Evolutionary conservation across 495 filamentous ascomycete species (phyloP).

Genomic region (Penicillium angulare): DNA sequence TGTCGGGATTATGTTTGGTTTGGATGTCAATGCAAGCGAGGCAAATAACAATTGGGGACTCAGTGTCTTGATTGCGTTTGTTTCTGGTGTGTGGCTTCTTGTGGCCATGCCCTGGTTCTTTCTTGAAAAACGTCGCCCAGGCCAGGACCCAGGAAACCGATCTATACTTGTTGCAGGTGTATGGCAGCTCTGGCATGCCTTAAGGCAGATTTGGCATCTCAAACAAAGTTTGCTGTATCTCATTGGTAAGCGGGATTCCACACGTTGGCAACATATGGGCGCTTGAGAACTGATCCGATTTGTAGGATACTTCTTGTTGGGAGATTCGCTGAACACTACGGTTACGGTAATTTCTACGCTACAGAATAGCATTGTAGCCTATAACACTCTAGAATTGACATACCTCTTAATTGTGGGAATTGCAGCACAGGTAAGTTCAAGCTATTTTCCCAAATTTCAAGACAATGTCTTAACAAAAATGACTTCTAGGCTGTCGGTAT

Average conservation of each 20-base stretch:
- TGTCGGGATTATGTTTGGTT: slow-evolving; percentile 60
- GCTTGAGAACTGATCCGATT: not conserved
- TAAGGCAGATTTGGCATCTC: slow-evolving; percentile 58
- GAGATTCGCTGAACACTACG: slow-evolving; percentile 64
- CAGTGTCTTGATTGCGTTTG: slow-evolving; percentile 63
- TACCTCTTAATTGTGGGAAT: slow-evolving; percentile 65
- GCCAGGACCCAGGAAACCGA: slow-evolving; percentile 47
- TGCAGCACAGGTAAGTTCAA: slow-evolving; percentile 47
- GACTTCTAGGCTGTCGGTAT: slow-evolving; percentile 52
- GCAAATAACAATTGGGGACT: slow-evolving; percentile 65
- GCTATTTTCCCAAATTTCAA: too few species aligned
- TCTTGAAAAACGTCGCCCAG: slow-evolving; percentile 60
- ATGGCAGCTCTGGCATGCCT: slow-evolving; percentile 57
- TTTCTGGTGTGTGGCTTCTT: slow-evolving; percentile 60
- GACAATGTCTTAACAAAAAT: too few species aligned
- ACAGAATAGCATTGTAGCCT: slow-evolving; percentile 60
- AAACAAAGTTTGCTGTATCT: slow-evolving; percentile 65
- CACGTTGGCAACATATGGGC: not conserved
- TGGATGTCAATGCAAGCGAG: slow-evolving; percentile 55
- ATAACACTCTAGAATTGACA: slow-evolving; percentile 59
- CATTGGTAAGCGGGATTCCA: slow-evolving; percentile 39
- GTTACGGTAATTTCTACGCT: slow-evolving; percentile 64
- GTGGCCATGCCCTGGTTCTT: slow-evolving; percentile 63
- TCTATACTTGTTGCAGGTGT: slow-evolving; percentile 55
- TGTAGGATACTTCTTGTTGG: slow-evolving; percentile 61